A percentile compares a stretch with the other conserved stretches of the same genome.
Evolutionary conservation across 2,329 filamentous ascomycete species (phyloP).

Genomic region (Trichoderma simmonsii): DNA sequence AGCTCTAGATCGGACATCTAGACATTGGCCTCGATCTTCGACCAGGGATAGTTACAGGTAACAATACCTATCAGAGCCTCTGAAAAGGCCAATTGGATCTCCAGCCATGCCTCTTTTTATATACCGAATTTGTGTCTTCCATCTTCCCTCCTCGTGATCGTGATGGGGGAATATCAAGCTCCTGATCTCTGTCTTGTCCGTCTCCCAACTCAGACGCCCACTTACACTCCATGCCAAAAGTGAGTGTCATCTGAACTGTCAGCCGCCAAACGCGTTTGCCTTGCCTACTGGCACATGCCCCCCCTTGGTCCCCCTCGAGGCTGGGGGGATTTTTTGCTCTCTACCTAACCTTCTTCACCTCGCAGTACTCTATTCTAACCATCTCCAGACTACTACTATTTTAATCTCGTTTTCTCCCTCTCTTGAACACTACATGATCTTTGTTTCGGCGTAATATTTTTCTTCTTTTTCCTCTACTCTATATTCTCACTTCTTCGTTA

Average conservation of each 20-base stretch:
- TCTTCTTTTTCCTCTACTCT: neutral
- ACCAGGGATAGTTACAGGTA: neutral
- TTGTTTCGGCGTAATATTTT: neutral
- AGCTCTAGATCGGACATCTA: constrained; percentile 10
- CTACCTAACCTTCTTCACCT: neutral
- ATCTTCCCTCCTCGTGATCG: neutral
- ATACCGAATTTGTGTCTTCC: neutral
- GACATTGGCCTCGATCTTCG: neutral
- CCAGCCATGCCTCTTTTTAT: neutral
- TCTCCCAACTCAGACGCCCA: neutral
- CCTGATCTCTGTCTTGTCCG: neutral
- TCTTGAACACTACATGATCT: neutral
- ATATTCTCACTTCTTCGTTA: neutral
- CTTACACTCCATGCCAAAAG: neutral
- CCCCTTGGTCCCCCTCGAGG: neutral
- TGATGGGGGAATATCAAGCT: neutral
- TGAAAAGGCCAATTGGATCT: neutral
- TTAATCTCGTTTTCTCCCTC: neutral
- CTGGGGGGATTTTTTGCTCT: neutral
- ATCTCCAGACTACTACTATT: neutral
- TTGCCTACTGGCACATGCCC: neutral
- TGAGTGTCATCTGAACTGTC: constrained; percentile 9
- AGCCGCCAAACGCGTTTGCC: neutral
- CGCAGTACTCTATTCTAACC: neutral
- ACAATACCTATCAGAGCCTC: neutral